Evolutionary conservation across 805 yeast species (phyloP).

Genomic region (Torulaspora maleeae): DNA sequence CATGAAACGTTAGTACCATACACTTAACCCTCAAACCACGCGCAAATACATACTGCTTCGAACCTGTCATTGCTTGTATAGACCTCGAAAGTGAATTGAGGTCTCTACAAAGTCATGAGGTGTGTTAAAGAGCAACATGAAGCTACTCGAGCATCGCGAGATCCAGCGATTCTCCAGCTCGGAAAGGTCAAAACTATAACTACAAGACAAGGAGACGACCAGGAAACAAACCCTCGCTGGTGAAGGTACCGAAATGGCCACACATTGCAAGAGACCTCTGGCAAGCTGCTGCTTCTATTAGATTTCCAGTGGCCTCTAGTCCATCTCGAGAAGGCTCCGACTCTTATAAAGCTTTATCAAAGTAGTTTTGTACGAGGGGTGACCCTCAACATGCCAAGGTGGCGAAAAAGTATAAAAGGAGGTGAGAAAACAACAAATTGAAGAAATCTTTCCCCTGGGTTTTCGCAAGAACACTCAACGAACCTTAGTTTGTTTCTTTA

Average conservation of each 20-base stretch:
- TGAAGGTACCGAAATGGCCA: too few relatives aligned
- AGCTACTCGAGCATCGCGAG: not conserved
- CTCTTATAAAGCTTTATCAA: too few relatives aligned
- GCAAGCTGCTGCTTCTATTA: too few relatives aligned
- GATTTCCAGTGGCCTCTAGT: too few relatives aligned
- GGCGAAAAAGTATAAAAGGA: constrained; percentile 7
- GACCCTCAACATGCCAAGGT: not conserved
- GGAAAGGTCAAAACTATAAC: too few relatives aligned
- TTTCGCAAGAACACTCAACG: not conserved
- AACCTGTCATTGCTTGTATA: not conserved
- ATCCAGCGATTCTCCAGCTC: too few relatives aligned
- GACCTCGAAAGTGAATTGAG: too few relatives aligned
- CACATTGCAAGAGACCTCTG: too few relatives aligned
- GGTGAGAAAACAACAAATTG: not conserved
- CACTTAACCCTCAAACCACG: not conserved
- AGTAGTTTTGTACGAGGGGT: too few relatives aligned
- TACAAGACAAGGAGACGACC: too few relatives aligned
- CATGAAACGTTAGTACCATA: not conserved
- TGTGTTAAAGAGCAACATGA: not conserved
- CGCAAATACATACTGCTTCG: constrained; percentile 1
- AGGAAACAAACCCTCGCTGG: too few relatives aligned
- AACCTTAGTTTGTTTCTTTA: constrained; percentile 2
- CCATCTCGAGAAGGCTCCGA: too few relatives aligned
- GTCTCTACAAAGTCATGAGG: not conserved
- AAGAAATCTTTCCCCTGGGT: not conserved